Evolutionary conservation across 2,329 filamentous ascomycete genomes (phyloP).

Genomic region (Phaeosphaeria sp.): DNA sequence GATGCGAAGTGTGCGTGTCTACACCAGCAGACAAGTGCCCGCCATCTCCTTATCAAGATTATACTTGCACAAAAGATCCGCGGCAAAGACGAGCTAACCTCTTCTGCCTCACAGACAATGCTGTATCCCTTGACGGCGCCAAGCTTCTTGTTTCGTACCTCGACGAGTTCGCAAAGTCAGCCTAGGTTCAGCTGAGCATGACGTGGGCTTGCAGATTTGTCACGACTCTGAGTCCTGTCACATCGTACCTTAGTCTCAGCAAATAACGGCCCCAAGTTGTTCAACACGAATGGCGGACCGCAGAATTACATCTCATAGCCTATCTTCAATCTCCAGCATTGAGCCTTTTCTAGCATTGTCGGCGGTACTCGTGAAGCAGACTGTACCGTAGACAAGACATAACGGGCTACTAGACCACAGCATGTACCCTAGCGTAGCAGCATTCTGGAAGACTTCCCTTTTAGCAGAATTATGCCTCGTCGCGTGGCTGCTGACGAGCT

Average conservation of each 20-base stretch:
- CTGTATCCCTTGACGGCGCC: slow-evolving; percentile 71
- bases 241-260: background rate
- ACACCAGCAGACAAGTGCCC: background rate
- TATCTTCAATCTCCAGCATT: background rate
- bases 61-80: background rate
- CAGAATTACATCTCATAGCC: background rate
- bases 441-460: slow-evolving; percentile 8
- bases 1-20: background rate
- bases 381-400: slow-evolving; percentile 1
- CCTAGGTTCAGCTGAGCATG: slow-evolving; percentile 25
- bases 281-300: slow-evolving; percentile 1
- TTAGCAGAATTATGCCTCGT: slow-evolving; percentile 1
- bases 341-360: background rate
- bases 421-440: slow-evolving; percentile 3
- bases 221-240: background rate
- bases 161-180: slow-evolving; percentile 60
- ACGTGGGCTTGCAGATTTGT: slow-evolving; percentile 10
- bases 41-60: background rate
- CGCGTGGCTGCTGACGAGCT: background rate
- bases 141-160: slow-evolving; percentile 73
- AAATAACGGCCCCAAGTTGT: background rate
- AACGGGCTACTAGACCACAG: background rate
- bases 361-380: background rate
- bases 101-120: slow-evolving; percentile 66
- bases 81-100: slow-evolving; percentile 14